Evolutionary conservation across 306 rosid genomes (phyloP).

Genomic region (Mimosa pudica): DNA sequence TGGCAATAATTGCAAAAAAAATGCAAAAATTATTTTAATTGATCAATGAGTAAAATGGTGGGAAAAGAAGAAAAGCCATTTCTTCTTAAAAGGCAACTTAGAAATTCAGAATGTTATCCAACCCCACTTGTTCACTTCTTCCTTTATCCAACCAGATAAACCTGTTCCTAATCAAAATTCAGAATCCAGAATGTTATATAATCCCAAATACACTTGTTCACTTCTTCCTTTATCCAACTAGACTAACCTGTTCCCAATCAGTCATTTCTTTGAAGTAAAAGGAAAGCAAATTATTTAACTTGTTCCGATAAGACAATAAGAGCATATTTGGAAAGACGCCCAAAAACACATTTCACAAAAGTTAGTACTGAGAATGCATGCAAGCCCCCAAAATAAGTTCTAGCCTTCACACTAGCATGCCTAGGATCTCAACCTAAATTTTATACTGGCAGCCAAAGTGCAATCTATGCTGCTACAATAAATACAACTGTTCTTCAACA

Average conservation of each 20-base stretch:
- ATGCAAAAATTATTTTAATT: background rate
- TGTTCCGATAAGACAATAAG: background rate
- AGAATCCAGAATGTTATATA: background rate
- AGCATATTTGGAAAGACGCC: background rate
- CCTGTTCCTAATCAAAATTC: background rate
- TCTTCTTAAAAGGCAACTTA: background rate
- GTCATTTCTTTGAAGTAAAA: conserved; percentile 5
- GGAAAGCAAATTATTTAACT: background rate
- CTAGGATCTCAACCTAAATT: background rate
- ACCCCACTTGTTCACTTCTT: background rate
- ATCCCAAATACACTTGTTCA: background rate
- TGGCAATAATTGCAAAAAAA: background rate
- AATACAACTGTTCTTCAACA: background rate
- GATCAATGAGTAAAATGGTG: background rate
- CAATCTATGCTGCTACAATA: background rate
- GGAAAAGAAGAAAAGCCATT: background rate
- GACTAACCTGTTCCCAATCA: background rate
- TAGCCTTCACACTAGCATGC: background rate
- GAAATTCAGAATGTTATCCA: background rate
- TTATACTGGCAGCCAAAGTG: background rate
- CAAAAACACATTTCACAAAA: background rate
- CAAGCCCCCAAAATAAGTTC: background rate
- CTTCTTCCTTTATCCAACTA: background rate
- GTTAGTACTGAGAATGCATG: background rate
- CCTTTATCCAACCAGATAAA: background rate